Evolutionary conservation across 176 grass and related monocot genomes (phyloP).

Genomic region (Avena eriantha): DNA sequence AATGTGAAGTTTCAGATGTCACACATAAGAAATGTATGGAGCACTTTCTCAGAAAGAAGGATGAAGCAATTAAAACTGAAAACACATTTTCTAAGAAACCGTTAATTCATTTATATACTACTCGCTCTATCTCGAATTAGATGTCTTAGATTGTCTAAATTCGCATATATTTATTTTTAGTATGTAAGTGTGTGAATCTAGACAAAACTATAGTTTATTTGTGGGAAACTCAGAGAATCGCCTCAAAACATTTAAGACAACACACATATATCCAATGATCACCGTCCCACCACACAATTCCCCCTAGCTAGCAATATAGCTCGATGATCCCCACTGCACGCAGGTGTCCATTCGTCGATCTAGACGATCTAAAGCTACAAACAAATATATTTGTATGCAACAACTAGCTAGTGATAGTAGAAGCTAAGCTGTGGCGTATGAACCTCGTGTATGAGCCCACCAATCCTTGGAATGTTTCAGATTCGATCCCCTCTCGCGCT

Average conservation of each 20-base stretch:
- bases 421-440: slow-evolving; percentile 32
- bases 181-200: no score
- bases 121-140: no score
- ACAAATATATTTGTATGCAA: slow-evolving; percentile 5
- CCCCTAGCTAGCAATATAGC: slow-evolving; percentile 12
- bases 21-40: no score
- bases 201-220: background rate
- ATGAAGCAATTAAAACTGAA: no score
- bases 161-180: no score
- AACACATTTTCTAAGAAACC: no score
- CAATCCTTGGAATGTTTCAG: slow-evolving; percentile 90
- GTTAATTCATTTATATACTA: no score
- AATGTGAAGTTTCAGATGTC: no score
- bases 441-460: slow-evolving; percentile 56
- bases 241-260: slow-evolving; percentile 20
- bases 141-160: no score
- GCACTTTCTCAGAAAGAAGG: no score
- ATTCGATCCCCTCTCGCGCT: slow-evolving; percentile 61
- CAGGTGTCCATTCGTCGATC: slow-evolving; percentile 19
- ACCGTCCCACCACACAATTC: background rate
- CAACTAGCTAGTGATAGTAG: slow-evolving; percentile 1
- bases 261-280: slow-evolving; percentile 37
- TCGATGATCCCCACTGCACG: slow-evolving; percentile 8
- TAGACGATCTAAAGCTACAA: slow-evolving; percentile 18
- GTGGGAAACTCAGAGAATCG: background rate